A percentile compares a stretch with the other conserved stretches of the same genome.
phyloP scores from a whole-genome alignment of 2,329 filamentous ascomycete species.

The Aureobasidium sp. region DNA sequence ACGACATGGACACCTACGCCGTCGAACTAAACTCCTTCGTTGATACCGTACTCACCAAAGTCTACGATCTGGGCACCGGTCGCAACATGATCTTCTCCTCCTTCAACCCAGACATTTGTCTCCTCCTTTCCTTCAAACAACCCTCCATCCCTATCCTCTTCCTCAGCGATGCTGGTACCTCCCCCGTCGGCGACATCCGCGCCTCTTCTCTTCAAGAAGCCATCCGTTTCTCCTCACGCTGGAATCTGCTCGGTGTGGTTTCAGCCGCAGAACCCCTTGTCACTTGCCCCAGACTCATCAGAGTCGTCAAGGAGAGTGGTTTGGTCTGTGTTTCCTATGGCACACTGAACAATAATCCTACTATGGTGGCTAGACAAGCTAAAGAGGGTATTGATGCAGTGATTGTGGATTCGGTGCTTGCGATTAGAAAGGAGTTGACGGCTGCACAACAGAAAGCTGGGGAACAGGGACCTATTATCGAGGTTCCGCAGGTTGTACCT shows the following conservation, averaged over 20 bases:
- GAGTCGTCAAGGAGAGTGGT: conserved; percentile 88
- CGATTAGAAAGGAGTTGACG: conserved; percentile 87
- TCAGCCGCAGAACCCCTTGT: conserved; percentile 82
- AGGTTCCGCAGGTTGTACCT: neutral
- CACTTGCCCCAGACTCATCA: conserved; percentile 79
- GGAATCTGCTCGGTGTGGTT: conserved; percentile 91
- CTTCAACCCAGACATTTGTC: conserved; percentile 95
- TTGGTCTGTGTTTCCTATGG: conserved; percentile 95
- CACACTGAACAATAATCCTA: conserved; percentile 77
- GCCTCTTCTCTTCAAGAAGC: conserved; percentile 92
- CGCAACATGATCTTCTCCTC: conserved; percentile 96
- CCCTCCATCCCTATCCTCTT: conserved; percentile 94
- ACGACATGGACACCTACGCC: conserved; percentile 94
- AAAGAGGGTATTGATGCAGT: conserved; percentile 95
- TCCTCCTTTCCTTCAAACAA: conserved; percentile 93
- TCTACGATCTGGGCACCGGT: conserved; percentile 74
- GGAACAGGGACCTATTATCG: neutral
- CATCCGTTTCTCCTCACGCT: conserved; percentile 85
- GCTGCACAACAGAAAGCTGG: conserved; percentile 18
- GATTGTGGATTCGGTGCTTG: conserved; percentile 90
- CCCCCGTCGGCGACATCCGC: conserved; percentile 75
- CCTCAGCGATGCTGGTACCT: conserved; percentile 81
- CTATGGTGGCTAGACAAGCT: conserved; percentile 83
- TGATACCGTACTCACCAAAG: conserved; percentile 82
- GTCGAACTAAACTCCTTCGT: conserved; percentile 96